Conservation (phyloP, 495 filamentous ascomycete genomes). For the Xylaria sp. region DNA sequence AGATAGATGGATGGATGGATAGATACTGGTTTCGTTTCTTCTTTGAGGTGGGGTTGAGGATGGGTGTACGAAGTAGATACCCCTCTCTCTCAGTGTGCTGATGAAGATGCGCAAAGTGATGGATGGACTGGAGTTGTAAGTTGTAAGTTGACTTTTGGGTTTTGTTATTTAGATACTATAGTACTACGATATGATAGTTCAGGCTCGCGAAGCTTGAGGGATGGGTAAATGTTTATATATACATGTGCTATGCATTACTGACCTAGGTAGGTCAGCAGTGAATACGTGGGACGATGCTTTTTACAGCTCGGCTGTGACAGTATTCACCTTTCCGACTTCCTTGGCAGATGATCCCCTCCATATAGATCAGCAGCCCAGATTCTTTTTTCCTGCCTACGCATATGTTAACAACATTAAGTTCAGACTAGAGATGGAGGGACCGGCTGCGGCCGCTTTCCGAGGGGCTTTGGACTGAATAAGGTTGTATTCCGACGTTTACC, state of each 20-base stretch:
- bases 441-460: slow-evolving; percentile 25
- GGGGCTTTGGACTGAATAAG: not conserved
- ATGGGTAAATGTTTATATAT: not conserved
- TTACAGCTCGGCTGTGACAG: not conserved
- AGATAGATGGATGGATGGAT: too few relatives aligned
- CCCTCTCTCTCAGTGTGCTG: not conserved
- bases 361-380: not conserved
- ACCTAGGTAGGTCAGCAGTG: not conserved
- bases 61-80: not conserved
- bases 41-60: not conserved
- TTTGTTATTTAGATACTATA: not conserved
- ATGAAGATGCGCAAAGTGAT: not conserved
- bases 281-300: not conserved
- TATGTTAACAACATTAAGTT: not conserved
- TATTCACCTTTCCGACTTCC: not conserved
- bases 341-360: not conserved
- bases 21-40: not conserved
- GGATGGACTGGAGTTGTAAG: too few relatives aligned
- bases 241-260: not conserved
- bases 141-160: not conserved
- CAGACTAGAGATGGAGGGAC: not conserved
- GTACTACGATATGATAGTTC: not conserved
- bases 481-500: slow-evolving; percentile 20
- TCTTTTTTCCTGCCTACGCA: too few relatives aligned
- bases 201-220: too few relatives aligned